Conservation (phyloP, 2,329 filamentous ascomycete genomes). For the Epichloe hybrida region DNA sequence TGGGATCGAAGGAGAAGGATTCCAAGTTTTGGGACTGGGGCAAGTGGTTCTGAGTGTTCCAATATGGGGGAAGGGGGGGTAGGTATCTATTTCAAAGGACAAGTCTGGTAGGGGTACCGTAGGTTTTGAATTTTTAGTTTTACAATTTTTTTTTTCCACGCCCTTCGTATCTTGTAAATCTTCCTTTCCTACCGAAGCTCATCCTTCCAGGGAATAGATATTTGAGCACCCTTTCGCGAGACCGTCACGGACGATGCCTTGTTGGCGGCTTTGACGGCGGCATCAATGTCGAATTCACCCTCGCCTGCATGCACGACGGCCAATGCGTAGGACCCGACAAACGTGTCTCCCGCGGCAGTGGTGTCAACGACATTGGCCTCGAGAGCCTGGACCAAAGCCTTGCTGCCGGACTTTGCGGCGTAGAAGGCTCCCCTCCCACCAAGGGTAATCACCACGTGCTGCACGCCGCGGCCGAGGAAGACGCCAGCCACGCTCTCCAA, state of each 20-base stretch:
- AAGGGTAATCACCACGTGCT: slow-evolving; percentile 70
- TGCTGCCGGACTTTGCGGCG: slow-evolving; percentile 27
- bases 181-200: slow-evolving; percentile 23
- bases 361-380: slow-evolving; percentile 77
- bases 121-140: too few relatives aligned
- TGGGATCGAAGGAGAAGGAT: slow-evolving; percentile 12
- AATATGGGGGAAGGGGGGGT: too few relatives aligned
- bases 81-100: too few relatives aligned
- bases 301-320: slow-evolving; percentile 41
- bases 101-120: too few relatives aligned
- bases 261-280: slow-evolving; percentile 42
- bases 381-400: slow-evolving; percentile 44
- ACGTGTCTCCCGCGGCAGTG: slow-evolving; percentile 88
- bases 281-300: slow-evolving; percentile 37
- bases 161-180: neutral
- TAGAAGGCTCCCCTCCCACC: slow-evolving; percentile 69
- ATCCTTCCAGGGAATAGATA: slow-evolving; percentile 31
- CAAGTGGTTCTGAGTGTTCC: slow-evolving; percentile 15
- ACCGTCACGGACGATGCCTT: slow-evolving; percentile 28
- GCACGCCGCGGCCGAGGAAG: slow-evolving; percentile 58
- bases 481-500: slow-evolving; percentile 34
- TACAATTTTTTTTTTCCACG: too few relatives aligned
- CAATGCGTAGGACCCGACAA: slow-evolving; percentile 77
- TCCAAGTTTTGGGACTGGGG: slow-evolving; percentile 12
- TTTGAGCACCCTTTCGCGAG: slow-evolving; percentile 27